These are phyloP conservation scores for Leptographium procerum DNA, from an alignment of 2,329 filamentous ascomycete genomes.

Conservation along the genomic window DNA sequence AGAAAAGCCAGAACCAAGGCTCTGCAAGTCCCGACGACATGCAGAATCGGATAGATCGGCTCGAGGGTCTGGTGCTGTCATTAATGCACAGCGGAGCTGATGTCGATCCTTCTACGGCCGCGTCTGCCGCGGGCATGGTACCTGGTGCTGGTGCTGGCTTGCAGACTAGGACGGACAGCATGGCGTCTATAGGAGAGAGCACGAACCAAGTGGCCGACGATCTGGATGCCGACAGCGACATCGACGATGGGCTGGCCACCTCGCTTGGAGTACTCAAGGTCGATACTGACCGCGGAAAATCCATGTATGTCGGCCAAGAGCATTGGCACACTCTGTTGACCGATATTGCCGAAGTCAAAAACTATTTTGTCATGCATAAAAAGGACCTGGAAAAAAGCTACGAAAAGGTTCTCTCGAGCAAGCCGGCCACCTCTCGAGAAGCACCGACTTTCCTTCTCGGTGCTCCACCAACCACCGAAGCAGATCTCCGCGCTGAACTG, in stretches of 20 bases:
- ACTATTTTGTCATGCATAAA: slow-evolving; percentile 76
- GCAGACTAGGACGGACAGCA: slow-evolving; percentile 31
- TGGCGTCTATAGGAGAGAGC: slow-evolving; percentile 20
- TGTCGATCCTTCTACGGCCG: slow-evolving; percentile 25
- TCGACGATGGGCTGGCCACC: slow-evolving; percentile 55
- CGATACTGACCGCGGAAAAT: slow-evolving; percentile 63
- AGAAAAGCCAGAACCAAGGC: slow-evolving; percentile 58
- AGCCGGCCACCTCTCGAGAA: slow-evolving; percentile 45
- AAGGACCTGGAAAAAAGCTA: slow-evolving; percentile 79
- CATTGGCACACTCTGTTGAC: slow-evolving; percentile 73
- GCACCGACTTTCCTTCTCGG: slow-evolving; percentile 74
- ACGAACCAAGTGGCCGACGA: slow-evolving; percentile 4
- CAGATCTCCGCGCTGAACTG: slow-evolving; percentile 68
- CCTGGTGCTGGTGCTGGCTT: slow-evolving; percentile 11
- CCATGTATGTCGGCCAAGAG: slow-evolving; percentile 70
- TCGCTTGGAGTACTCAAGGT: slow-evolving; percentile 77
- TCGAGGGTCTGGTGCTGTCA: slow-evolving; percentile 84
- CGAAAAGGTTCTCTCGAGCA: slow-evolving; percentile 60
- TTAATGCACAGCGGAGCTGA: slow-evolving; percentile 78
- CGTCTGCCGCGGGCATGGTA: slow-evolving; percentile 15
- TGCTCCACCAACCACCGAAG: slow-evolving; percentile 56
- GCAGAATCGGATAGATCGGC: slow-evolving; percentile 93
- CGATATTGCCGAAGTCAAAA: slow-evolving; percentile 87
- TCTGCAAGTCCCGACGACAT: slow-evolving; percentile 74
- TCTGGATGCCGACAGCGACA: slow-evolving; percentile 47